Evolutionary conservation across 495 filamentous ascomycete genomes (phyloP).

Genomic region (Rostrohypoxylon terebratum): DNA sequence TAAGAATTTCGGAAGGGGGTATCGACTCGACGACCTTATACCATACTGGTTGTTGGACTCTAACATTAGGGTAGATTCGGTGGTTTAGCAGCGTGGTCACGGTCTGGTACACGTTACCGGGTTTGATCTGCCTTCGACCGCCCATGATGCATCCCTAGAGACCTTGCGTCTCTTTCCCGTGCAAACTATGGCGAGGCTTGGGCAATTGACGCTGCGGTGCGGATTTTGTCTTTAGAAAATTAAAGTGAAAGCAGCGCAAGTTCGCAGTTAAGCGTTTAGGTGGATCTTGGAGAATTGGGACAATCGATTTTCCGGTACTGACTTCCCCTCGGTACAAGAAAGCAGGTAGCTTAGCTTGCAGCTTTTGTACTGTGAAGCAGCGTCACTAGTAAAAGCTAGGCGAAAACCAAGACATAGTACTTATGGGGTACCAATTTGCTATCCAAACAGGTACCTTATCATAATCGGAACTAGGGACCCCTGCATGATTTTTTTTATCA

Average conservation of each 20-base stretch:
- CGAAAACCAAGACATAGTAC: not conserved
- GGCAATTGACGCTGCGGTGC: conserved; percentile 24
- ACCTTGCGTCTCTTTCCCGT: not conserved
- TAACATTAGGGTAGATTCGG: conserved; percentile 41
- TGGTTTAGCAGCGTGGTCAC: conserved; percentile 43
- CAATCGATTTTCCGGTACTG: conserved; percentile 35
- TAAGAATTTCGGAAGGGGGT: conserved; percentile 82
- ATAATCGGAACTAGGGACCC: not conserved
- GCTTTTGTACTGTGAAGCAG: not conserved
- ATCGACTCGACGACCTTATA: conserved; percentile 76
- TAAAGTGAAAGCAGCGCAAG: conserved; percentile 18
- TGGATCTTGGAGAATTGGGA: conserved; percentile 8
- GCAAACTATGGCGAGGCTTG: not conserved
- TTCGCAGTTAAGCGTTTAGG: not conserved
- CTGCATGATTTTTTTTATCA: conserved; percentile 21
- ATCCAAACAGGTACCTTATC: not conserved
- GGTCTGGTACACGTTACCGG: conserved; percentile 45
- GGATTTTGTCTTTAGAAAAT: conserved; percentile 1
- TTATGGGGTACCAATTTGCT: not conserved
- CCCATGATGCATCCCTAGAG: conserved; percentile 41
- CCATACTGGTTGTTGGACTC: conserved; percentile 74
- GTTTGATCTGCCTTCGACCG: conserved; percentile 45
- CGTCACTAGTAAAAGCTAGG: not conserved
- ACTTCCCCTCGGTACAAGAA: not conserved
- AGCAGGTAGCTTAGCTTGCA: not conserved